phyloP scores from a whole-genome alignment of 139 green algal genomes.

The Micractinium sp. region DNA sequence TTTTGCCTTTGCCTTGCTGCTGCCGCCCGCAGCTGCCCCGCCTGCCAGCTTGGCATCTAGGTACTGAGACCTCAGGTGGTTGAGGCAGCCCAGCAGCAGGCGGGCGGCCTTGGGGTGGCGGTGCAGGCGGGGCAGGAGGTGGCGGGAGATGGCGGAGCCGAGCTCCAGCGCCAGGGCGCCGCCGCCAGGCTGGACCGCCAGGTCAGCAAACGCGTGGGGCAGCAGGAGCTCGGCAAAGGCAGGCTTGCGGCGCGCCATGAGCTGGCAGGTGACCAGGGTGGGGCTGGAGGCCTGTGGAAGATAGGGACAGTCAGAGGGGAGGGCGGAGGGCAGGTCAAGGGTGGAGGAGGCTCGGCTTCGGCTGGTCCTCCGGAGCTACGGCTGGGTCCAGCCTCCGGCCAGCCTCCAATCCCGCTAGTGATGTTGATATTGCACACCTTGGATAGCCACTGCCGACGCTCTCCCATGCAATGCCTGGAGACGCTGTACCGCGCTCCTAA shows the following conservation, averaged over 20 bases:
- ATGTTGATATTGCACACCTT: neutral
- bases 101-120: slow-evolving; percentile 49
- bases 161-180: slow-evolving; percentile 20
- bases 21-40: neutral
- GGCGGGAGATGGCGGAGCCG: neutral
- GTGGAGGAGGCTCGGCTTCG: too few relatives aligned
- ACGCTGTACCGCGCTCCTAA: too few relatives aligned
- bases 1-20: slow-evolving; percentile 11
- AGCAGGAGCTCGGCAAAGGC: slow-evolving; percentile 68
- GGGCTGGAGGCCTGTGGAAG: slow-evolving; percentile 21
- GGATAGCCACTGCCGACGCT: too few relatives aligned
- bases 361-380: too few relatives aligned
- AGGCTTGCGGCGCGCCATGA: slow-evolving; percentile 49
- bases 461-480: too few relatives aligned
- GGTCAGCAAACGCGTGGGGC: slow-evolving; percentile 56
- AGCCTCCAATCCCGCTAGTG: neutral
- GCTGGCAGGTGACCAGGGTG: slow-evolving; percentile 41
- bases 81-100: slow-evolving; percentile 64
- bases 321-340: too few relatives aligned
- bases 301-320: neutral
- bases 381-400: neutral
- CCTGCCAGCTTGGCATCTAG: slow-evolving; percentile 34
- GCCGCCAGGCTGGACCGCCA: slow-evolving; percentile 43
- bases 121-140: slow-evolving; percentile 35
- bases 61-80: slow-evolving; percentile 59